These are phyloP conservation scores for Penstemon davidsonii DNA, from an alignment of 257 asterid species.

Conservation along the genomic window DNA sequence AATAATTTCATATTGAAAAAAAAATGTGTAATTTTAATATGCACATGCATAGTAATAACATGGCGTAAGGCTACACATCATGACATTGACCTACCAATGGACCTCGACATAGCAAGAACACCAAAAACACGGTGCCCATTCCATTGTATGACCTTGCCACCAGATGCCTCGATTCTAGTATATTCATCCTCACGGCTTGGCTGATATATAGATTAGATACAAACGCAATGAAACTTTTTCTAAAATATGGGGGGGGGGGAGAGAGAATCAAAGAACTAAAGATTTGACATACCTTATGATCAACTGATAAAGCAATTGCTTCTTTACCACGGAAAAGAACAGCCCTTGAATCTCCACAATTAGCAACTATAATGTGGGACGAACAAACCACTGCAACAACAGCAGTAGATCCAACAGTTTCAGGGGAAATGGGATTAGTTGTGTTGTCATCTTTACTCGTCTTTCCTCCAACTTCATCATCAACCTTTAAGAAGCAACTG, in stretches of 20 bases:
- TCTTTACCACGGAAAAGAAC: constrained; percentile 91
- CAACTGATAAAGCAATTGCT: constrained; percentile 66
- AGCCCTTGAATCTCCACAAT: constrained; percentile 91
- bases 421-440: constrained; percentile 64
- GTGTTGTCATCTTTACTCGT: constrained; percentile 20
- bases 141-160: constrained; percentile 92
- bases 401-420: constrained; percentile 87
- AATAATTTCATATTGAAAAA: background rate
- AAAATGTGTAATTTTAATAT: background rate
- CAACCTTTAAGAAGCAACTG: constrained; percentile 66
- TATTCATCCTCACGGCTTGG: constrained; percentile 83
- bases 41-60: background rate
- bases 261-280: background rate
- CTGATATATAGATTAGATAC: constrained; percentile 34
- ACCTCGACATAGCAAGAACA: constrained; percentile 93
- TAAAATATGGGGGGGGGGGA: background rate
- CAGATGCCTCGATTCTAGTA: constrained; percentile 84
- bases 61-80: background rate
- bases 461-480: constrained; percentile 74
- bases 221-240: constrained; percentile 8
- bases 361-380: constrained; percentile 77
- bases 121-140: constrained; percentile 91
- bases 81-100: constrained; percentile 62
- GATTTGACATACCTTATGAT: constrained; percentile 62
- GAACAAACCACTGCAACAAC: constrained; percentile 73